These are phyloP conservation scores for Xylaria sp. DNA, from an alignment of 2,329 filamentous ascomycete genomes.

Conservation along the genomic window DNA sequence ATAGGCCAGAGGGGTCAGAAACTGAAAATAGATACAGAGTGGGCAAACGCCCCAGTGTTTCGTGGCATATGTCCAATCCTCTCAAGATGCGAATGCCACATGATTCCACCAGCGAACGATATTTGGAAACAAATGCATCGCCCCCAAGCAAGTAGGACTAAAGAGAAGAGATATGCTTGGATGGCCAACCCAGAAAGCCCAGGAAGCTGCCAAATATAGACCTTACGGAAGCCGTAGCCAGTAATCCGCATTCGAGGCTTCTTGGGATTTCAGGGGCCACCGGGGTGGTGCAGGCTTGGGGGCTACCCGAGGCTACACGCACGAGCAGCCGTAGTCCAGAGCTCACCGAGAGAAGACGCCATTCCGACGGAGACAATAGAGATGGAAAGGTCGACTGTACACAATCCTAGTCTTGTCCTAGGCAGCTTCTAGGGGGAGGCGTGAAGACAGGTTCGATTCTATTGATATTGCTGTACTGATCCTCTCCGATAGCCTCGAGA, in stretches of 20 bases:
- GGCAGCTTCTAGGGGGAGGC: not conserved
- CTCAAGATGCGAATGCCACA: not conserved
- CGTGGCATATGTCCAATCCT: not conserved
- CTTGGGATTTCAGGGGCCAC: not conserved
- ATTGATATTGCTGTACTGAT: not conserved
- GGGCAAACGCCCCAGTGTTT: not conserved
- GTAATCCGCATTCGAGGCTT: not conserved
- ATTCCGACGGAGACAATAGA: not conserved
- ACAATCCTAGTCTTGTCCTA: too few species aligned
- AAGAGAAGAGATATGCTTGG: not conserved
- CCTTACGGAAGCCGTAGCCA: not conserved
- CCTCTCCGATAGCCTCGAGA: not conserved
- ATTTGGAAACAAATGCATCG: not conserved
- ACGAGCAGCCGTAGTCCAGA: not conserved
- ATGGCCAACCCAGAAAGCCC: not conserved
- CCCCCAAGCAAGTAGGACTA: not conserved
- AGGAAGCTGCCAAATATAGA: conserved; percentile 17
- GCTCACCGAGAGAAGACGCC: not conserved
- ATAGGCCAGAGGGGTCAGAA: conserved; percentile 1
- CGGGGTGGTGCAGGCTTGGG: not conserved
- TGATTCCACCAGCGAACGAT: not conserved
- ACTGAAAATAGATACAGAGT: conserved; percentile 19
- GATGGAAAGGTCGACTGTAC: not conserved
- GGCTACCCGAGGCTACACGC: not conserved
- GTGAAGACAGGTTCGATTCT: not conserved